Base-by-base conservation (phyloP, 371 early-diverging fungal genomes). In the Mortierella sp. region DNA sequence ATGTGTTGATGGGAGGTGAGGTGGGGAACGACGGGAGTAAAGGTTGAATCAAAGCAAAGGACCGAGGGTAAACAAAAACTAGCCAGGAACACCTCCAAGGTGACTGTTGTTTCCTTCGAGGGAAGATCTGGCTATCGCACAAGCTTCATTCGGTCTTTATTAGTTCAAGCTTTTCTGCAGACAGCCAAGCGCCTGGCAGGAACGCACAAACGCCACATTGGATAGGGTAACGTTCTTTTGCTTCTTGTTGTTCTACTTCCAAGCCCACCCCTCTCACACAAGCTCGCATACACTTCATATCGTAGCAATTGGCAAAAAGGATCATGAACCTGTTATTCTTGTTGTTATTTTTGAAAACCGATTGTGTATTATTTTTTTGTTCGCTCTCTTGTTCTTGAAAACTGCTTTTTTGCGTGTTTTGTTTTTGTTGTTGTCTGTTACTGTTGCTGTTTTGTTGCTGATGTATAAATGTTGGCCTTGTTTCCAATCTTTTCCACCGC, bases 21-120 rank as follows among this genome's bases (percentile, higher is more conserved):
- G 34, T 28, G 37, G 72, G 9, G 31, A 31, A 72, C 34, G 72
- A 50, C 46, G 72, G 72, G 72, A 46, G 72, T 72, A 34, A 51
- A 51, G 34, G 50, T 28, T 34, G 34, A 34, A 50, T 72, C 34
- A 31, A 34, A 72, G 34, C 34, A 16, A 50, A 72, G n/a, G 74
- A 44, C 74, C 74, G 74, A 73, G 69, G 46, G 76, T 75, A 75
- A 75, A 75, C 76, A 75, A 75, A 75, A 75, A 51, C 14, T 34
- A 16, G 50, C 64, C 64, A 64, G 64, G 64, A 64, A 64, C 64
- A 40, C 10, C 0, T 21, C 0, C 2, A 13, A 8, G 5, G 64
- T 64, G 64, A 64, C 64, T 64, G 64, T 13, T 31, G 10, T 19
- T 64, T 13, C 0, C 24, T 24, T 53, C 10, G 1, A 64, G 5